Conservation (phyloP, 306 rosid genomes). For the Medicago ruthenica region DNA sequence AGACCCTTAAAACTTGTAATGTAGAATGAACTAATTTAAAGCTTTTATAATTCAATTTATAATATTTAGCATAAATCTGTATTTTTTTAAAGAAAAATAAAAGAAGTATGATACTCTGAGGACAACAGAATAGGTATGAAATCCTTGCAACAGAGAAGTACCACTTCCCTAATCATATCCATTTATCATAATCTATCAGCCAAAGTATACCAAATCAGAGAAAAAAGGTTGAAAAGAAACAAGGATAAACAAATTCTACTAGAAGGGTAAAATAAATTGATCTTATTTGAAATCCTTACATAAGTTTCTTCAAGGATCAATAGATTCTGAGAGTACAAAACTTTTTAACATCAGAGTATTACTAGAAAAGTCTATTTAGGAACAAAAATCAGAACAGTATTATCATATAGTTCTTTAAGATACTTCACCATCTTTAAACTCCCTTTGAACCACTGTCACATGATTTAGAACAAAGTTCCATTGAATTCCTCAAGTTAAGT, state of each 20-base stretch:
- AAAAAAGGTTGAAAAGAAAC: slow-evolving; percentile 24
- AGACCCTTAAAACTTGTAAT: background rate
- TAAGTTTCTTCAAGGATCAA: background rate
- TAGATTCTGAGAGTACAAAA: background rate
- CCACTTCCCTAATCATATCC: background rate
- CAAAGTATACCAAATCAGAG: background rate
- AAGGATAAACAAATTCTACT: background rate
- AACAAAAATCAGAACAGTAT: slow-evolving; percentile 28
- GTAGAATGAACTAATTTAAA: background rate
- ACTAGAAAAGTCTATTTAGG: slow-evolving; percentile 10
- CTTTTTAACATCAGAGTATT: background rate
- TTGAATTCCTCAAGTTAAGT: slow-evolving; percentile 40
- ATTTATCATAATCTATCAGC: background rate
- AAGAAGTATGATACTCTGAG: background rate
- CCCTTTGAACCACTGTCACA: slow-evolving; percentile 14
- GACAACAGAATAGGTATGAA: background rate
- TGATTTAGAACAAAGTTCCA: slow-evolving; percentile 3
- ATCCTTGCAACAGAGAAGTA: background rate
- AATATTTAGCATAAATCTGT: too few species aligned
- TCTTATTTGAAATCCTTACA: background rate
- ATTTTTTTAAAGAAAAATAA: too few species aligned
- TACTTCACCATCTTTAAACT: slow-evolving; percentile 2
- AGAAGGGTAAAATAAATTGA: slow-evolving; percentile 6
- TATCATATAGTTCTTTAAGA: slow-evolving; percentile 24
- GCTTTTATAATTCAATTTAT: background rate